phyloP scores from a whole-genome alignment of 225 moss, liverwort and hornwort species.

The Ulota crispa region DNA sequence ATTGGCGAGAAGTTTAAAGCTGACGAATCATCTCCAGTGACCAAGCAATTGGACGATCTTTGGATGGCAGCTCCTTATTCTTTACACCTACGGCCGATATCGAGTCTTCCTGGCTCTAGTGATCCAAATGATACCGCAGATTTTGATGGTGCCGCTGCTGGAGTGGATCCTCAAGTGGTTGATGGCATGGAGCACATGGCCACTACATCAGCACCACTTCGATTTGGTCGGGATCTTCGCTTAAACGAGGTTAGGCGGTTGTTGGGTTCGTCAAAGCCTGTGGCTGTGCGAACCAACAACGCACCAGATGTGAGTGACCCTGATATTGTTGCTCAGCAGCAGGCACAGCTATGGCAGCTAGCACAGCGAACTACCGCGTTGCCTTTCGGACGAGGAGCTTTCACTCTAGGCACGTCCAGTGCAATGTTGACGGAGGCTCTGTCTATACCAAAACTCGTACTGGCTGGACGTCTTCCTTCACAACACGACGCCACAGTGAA shows the following conservation, averaged over 20 bases:
- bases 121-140: constrained; percentile 67
- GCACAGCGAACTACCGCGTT: constrained; percentile 96
- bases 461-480: constrained; percentile 93
- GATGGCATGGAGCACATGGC: constrained; percentile 97
- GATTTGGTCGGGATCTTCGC: constrained; percentile 90
- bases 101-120: constrained; percentile 58
- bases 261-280: constrained; percentile 85
- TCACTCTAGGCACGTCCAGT: constrained; percentile 83
- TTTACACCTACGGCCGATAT: constrained; percentile 79
- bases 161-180: constrained; percentile 47
- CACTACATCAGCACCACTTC: constrained; percentile 69
- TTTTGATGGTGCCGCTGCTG: constrained; percentile 52
- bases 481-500: constrained; percentile 99
- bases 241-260: constrained; percentile 91
- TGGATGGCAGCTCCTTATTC: constrained; percentile 96
- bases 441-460: constrained; percentile 83
- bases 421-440: constrained; percentile 87
- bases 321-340: constrained; percentile 96
- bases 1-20: constrained; percentile 34
- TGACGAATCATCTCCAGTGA: constrained; percentile 32
- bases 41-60: constrained; percentile 58
- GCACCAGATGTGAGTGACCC: constrained; percentile 96
- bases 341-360: constrained; percentile 95
- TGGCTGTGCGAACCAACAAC: constrained; percentile 82
- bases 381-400: constrained; percentile 95